Percentiles rank a stretch among this genome's conserved stretches.
Evolutionary conservation across 2,329 filamentous ascomycete species (phyloP).

Genomic region (Ceratocystis cacaofunesta): DNA sequence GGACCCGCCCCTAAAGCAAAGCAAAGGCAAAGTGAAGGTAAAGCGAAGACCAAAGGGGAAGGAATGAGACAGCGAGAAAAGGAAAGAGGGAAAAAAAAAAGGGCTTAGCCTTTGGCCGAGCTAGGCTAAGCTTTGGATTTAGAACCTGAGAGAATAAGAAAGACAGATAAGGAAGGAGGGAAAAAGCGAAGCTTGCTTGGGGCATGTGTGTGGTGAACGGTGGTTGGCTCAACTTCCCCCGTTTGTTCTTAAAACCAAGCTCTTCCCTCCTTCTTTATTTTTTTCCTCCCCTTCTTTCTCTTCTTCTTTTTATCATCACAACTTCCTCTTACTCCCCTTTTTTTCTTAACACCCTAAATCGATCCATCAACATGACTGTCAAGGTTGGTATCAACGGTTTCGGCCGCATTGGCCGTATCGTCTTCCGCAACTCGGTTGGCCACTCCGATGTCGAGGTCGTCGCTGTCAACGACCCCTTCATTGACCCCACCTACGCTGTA

Average conservation of each 20-base stretch:
- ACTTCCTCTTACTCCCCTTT: neutral
- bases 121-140: neutral
- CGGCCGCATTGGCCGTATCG: constrained; percentile 97
- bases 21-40: no score
- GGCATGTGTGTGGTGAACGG: neutral
- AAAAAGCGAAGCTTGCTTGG: neutral
- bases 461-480: constrained; percentile 98
- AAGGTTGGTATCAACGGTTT: constrained; percentile 99
- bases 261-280: constrained; percentile 5
- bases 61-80: neutral
- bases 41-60: neutral
- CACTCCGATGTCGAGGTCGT: constrained; percentile 81
- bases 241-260: constrained; percentile 6
- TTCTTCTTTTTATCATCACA: neutral
- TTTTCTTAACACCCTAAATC: constrained; percentile 5
- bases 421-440: constrained; percentile 96
- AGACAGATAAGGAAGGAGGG: constrained; percentile 1
- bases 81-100: neutral
- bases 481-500: constrained; percentile 94
- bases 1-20: no score
- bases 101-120: neutral
- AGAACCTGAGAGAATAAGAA: constrained; percentile 1
- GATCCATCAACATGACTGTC: constrained; percentile 30
- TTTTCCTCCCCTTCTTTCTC: constrained; percentile 2
- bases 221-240: neutral